Evolutionary conservation across 1,284 basidiomycete genomes (phyloP).

Genomic region (Naganishia sp.): DNA sequence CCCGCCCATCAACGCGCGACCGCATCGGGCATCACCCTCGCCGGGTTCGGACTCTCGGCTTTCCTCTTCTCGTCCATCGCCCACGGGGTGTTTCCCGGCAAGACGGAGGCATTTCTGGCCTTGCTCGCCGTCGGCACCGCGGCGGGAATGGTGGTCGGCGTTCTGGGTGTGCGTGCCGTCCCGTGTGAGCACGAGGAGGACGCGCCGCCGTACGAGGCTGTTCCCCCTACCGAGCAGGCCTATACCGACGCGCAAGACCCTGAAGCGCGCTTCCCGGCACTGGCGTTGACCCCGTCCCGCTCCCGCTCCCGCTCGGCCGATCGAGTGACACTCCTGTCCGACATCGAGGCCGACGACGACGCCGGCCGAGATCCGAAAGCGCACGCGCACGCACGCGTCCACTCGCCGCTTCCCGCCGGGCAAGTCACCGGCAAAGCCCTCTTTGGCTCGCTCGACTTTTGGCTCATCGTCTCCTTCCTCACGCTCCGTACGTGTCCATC

Average conservation of each 20-base stretch:
- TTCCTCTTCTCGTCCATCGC: slow-evolving; percentile 74
- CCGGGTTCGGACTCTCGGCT: slow-evolving; percentile 80
- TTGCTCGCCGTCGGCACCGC: slow-evolving; percentile 71
- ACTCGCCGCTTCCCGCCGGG: slow-evolving; percentile 25
- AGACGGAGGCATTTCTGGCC: slow-evolving; percentile 68
- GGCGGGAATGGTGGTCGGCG: slow-evolving; percentile 67
- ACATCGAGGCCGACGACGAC: neutral
- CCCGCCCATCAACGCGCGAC: slow-evolving; percentile 58
- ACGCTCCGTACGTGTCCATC: slow-evolving; percentile 63
- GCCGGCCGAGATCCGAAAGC: neutral
- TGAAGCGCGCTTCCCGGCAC: slow-evolving; percentile 22
- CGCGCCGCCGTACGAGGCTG: slow-evolving; percentile 34
- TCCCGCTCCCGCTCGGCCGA: slow-evolving; percentile 14
- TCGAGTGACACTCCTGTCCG: neutral
- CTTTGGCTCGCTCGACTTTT: slow-evolving; percentile 65
- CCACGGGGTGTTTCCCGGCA: slow-evolving; percentile 66
- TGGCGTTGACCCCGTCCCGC: slow-evolving; percentile 11
- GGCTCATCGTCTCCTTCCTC: slow-evolving; percentile 69
- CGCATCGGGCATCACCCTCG: slow-evolving; percentile 70
- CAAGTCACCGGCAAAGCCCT: slow-evolving; percentile 60
- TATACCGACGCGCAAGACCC: slow-evolving; percentile 28
- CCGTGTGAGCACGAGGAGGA: slow-evolving; percentile 20
- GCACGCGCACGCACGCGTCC: neutral
- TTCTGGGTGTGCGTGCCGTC: slow-evolving; percentile 64
- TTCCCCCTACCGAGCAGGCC: slow-evolving; percentile 32